Evolutionary conservation across 1,284 basidiomycete genomes (phyloP), one percentile per base, ranked within the genome.

Genomic region (Leccinum angustisporum): DNA sequence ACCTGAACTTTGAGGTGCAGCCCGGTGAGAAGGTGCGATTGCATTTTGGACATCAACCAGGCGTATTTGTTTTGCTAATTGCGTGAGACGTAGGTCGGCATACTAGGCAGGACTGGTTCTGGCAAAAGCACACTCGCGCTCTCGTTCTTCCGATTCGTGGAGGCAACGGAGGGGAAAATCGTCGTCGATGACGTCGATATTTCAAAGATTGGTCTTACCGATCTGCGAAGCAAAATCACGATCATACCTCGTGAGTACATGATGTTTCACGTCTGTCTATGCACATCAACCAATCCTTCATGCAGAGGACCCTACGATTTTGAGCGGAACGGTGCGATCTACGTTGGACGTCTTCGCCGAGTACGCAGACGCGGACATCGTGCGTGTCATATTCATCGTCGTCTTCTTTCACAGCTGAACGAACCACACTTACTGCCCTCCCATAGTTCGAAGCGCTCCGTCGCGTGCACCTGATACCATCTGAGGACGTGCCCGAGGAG

Each of bases 101-200:
- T 98, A 62, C 84, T 98, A 4, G 95, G 94, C 57, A 81, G 54
- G 54, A 97, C 95, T 0, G 96, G 97, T 31, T 89, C 86, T 27
- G 94, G 94, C 54, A 95, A 96, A 78, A 92, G 88, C 61, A 97
- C 95, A 1, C 83, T 98, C 16, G 95, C 95, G 0, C 80, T 97
- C 30, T 92, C 91, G 21, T 95, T 98, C 81, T 98, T 98, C 88
- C 87, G 97, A 57, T 97, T 97, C 70, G 93, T 97, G 25, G 95
- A 97, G 70, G 90, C 95, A 0, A 87, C 87, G 0, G 83, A 88
- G 69, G 95, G 95, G 2, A 79, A 80, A 5, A 98, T 99, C 61
- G 60, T 88, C 21, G 86, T 99, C 56, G 97, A 98, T 75, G 92
- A 84, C n/a, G 68, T 96, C 27, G 92, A 97, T 68, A 95, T 95